Base-by-base conservation (phyloP, 2,329 filamentous ascomycete genomes). In the Celoporthe dispersa region DNA sequence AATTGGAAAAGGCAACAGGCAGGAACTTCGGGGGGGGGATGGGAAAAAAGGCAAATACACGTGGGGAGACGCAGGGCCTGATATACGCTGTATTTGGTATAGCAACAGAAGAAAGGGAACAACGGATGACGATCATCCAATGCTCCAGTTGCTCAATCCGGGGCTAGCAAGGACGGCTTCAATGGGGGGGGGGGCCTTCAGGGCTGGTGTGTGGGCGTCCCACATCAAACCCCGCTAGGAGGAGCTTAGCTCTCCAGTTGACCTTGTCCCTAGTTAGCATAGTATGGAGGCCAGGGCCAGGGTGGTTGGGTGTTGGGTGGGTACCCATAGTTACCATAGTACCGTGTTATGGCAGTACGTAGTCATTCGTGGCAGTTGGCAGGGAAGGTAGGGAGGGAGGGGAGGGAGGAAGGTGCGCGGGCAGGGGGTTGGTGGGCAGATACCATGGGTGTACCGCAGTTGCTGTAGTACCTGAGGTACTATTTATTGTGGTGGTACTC, bases 61-160 rank as follows among this genome's bases (percentile, higher is more conserved):
- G 53, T 31, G 53, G 53, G 53, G 53, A 31, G 12, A 8, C 11
- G 53, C 53, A 31, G 16, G 39, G 41, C 39, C 62, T 51, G 39
- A 48, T 48, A 64, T 48, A 64, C 35, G 22, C 6, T 7, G 31
- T 63, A 9, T 44, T 12, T 44, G 35, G 59, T n/a, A 14, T n/a
- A 60, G 31, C 19, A 63, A 44, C 4, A 44, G 25, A 44, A 44
- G 39, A 44, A 28, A 44, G 31, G 37, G 60, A 41, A 41, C 33
- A 39, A 63, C 61, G 25, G 25, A 63, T 63, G 61, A 63, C 61
- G 61, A 44, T 63, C 61, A 44, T 44, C n/a, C 61, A 63, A 63
- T 63, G 35, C 60, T 41, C 37, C 22, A 39, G 19, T 19, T 63
- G 48, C 35, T 31, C 37, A 9, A 44, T 39, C 35, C 61, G 61